Evolutionary conservation across 805 yeast species (phyloP), one percentile per base, ranked within the genome.

Genomic region (Sugiyamaella americana): DNA sequence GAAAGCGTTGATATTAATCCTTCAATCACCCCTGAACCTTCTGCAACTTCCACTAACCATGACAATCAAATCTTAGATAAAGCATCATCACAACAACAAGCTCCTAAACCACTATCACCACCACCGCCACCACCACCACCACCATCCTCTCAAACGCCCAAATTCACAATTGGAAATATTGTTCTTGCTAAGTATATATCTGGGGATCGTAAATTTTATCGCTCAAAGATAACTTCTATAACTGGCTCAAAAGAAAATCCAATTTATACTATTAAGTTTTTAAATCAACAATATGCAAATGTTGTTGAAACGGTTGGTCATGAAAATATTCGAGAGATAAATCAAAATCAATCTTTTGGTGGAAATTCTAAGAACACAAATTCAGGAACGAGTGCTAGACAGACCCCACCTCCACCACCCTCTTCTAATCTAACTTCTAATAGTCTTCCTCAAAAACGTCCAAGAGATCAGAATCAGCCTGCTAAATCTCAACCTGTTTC

Each of bases 161-260:
- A 40, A 17, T 16, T 38, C 23, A 21, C 30, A 16, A 53, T 56
- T 3, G 65, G 65, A 5, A 48, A 46, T 13, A 26, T 42, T 4
- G 61, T 61, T 11, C 44, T 59, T 39, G 64, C 64, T 2, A 40
- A 55, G 11, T 56, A 62, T 58, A 22, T 52, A 2, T 48, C 59
- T 11, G 59, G 62, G 1, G 63, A 59, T 47, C 51, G 54, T n/a
- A 57, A 58, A 43, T 59, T 50, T 46, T 46, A 56, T 34, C 47
- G 46, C 6, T 62, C 64, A 4, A 56, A 51, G 39, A 49, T 61
- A 16, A 49, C 62, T 2, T 50, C 55, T 3, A 45, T 60, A 21
- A 52, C 64, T n/a, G 65, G 65, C 1, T 53, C 61, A 13, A 5
- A 48, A 10, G 45, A 38, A 3, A 50, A 55, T 35, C 60, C 57